Percentiles rank a stretch among this genome's conserved stretches.
phyloP scores from a whole-genome alignment of 495 filamentous ascomycete genomes.

The Astrothelium subdiscretum region DNA sequence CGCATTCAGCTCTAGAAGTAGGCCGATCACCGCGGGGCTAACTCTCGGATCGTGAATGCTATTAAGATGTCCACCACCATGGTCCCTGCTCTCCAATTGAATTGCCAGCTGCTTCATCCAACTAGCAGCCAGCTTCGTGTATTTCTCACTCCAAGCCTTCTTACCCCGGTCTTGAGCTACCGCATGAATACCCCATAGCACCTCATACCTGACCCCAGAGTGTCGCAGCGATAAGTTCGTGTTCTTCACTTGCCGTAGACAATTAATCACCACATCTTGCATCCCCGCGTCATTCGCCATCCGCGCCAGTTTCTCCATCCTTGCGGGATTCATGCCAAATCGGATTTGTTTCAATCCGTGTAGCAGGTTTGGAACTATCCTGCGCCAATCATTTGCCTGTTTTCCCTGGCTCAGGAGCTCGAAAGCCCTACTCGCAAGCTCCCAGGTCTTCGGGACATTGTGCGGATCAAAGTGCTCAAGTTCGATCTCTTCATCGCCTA shows the following conservation, averaged over 20 bases:
- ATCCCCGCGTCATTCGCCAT: constrained; percentile 13
- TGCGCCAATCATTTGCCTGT: constrained; percentile 23
- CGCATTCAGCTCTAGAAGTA: constrained; percentile 28
- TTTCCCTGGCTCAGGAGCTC: constrained; percentile 12
- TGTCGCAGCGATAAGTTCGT: constrained; percentile 23
- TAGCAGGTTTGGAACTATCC: constrained; percentile 23
- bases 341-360: constrained; percentile 18
- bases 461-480: constrained; percentile 25
- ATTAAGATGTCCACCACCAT: constrained; percentile 14
- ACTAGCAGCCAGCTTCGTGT: constrained; percentile 19
- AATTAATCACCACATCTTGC: constrained; percentile 22
- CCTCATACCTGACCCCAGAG: constrained; percentile 11
- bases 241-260: constrained; percentile 16
- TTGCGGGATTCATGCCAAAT: constrained; percentile 5
- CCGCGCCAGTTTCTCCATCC: constrained; percentile 22
- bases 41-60: constrained; percentile 18
- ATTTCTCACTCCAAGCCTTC: constrained; percentile 16
- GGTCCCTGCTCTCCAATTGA: constrained; percentile 23
- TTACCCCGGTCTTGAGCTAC: constrained; percentile 10
- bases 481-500: constrained; percentile 27
- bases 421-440: constrained; percentile 16
- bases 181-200: constrained; percentile 16
- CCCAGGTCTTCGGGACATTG: constrained; percentile 21
- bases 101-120: constrained; percentile 24
- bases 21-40: constrained; percentile 22